These are phyloP conservation scores for Excoecaria agallocha DNA, from an alignment of 345 rosid genomes.

Conservation along the genomic window DNA sequence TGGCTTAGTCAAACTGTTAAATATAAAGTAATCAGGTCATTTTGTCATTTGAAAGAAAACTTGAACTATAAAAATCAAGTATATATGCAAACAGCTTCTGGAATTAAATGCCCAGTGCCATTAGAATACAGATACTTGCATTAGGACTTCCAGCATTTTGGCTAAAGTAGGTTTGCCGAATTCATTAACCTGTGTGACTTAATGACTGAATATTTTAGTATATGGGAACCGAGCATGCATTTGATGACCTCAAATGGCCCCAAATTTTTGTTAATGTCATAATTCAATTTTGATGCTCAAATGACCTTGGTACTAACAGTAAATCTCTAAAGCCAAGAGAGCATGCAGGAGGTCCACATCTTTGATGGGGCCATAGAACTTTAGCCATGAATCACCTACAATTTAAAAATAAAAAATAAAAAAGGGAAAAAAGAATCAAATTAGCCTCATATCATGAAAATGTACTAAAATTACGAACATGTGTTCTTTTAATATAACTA, in stretches of 20 bases:
- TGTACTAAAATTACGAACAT: neutral
- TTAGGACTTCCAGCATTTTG: neutral
- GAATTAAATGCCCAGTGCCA: neutral
- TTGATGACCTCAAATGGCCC: neutral
- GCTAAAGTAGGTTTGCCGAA: neutral
- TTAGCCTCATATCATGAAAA: neutral
- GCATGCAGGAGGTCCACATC: constrained; percentile 2
- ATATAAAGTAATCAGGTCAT: neutral
- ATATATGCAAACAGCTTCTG: neutral
- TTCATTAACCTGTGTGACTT: neutral
- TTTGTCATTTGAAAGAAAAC: neutral
- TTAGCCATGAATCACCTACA: constrained; percentile 16
- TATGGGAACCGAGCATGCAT: neutral
- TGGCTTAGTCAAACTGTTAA: neutral
- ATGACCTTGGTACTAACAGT: neutral
- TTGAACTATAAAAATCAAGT: neutral
- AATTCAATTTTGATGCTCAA: neutral
- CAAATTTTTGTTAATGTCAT: neutral
- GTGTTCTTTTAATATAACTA: neutral
- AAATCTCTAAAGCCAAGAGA: constrained; percentile 7
- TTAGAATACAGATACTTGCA: neutral
- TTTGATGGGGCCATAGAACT: constrained; percentile 14
- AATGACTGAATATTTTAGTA: neutral
- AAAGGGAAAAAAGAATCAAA: neutral
- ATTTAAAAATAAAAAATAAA: neutral